These are phyloP conservation scores for Diaporthe sp. DNA, from an alignment of 2,329 filamentous ascomycete genomes.

Conservation along the genomic window DNA sequence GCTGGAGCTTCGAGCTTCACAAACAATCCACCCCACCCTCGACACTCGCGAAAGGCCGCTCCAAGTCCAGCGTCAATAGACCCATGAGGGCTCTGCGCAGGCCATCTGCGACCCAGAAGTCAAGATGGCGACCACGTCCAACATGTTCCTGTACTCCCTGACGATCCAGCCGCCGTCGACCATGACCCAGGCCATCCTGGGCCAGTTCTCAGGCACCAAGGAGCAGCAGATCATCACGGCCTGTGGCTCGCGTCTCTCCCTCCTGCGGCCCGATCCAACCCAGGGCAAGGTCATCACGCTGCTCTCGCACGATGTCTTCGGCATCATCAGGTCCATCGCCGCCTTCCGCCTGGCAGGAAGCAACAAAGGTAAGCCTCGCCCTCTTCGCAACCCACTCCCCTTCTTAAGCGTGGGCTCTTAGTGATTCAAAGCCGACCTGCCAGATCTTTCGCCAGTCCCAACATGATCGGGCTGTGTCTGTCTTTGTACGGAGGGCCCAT, in stretches of 20 bases:
- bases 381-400: conserved; percentile 46
- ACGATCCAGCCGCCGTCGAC: conserved; percentile 94
- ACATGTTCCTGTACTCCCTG: conserved; percentile 98
- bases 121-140: conserved; percentile 95
- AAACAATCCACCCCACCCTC: conserved; percentile 29
- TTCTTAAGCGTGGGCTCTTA: conserved; percentile 69
- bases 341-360: conserved; percentile 94
- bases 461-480: conserved; percentile 42
- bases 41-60: conserved; percentile 12
- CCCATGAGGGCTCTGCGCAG: conserved; percentile 59
- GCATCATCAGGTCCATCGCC: conserved; percentile 90
- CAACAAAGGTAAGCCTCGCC: conserved; percentile 84
- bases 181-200: conserved; percentile 90
- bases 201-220: conserved; percentile 95
- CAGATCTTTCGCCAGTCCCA: conserved; percentile 54
- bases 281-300: conserved; percentile 90
- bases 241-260: conserved; percentile 88
- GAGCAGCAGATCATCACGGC: conserved; percentile 98
- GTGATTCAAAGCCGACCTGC: conserved; percentile 77
- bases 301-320: conserved; percentile 94
- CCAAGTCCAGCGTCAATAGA: conserved; percentile 20
- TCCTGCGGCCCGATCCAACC: conserved; percentile 87
- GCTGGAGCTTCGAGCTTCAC: conserved; percentile 36
- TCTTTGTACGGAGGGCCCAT: conserved; percentile 39
- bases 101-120: conserved; percentile 62